These are phyloP conservation scores for Arbutus unedo DNA, from an alignment of 148 eudicot species.

Conservation along the genomic window DNA sequence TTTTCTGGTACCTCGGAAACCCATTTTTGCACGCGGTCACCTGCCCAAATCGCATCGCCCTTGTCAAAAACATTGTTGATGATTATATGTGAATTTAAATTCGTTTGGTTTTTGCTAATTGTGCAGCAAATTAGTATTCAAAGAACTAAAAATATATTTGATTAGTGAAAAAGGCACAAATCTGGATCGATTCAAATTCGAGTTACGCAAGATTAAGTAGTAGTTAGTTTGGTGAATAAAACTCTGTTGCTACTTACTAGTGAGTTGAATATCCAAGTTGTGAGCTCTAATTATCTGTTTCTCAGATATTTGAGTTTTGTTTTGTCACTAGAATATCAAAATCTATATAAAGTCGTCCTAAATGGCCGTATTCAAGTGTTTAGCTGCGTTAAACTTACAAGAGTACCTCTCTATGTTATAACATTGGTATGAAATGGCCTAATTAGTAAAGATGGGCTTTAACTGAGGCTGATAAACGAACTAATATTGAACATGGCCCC, in stretches of 20 bases:
- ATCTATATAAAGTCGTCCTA: background rate
- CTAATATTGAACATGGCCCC: background rate
- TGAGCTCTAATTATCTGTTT: too few species aligned
- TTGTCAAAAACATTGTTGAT: background rate
- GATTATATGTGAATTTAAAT: background rate
- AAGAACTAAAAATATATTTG: too few species aligned
- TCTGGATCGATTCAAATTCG: background rate
- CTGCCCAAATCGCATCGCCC: constrained; percentile 25
- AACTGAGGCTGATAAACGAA: background rate
- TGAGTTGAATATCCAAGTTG: too few species aligned
- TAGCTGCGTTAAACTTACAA: background rate
- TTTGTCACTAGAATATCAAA: background rate
- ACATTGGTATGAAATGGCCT: background rate
- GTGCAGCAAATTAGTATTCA: background rate
- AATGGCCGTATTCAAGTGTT: background rate
- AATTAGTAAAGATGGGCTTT: background rate
- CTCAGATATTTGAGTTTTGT: too few species aligned
- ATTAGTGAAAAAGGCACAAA: too few species aligned
- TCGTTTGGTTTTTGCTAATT: background rate
- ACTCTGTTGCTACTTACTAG: too few species aligned
- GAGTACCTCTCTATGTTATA: background rate
- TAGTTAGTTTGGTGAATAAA: too few species aligned
- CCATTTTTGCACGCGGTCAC: constrained; percentile 75
- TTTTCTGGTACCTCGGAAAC: constrained; percentile 69
- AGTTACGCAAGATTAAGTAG: too few species aligned